Conservation (phyloP, 2,329 filamentous ascomycete genomes). For the Lachnellula occidentalis region DNA sequence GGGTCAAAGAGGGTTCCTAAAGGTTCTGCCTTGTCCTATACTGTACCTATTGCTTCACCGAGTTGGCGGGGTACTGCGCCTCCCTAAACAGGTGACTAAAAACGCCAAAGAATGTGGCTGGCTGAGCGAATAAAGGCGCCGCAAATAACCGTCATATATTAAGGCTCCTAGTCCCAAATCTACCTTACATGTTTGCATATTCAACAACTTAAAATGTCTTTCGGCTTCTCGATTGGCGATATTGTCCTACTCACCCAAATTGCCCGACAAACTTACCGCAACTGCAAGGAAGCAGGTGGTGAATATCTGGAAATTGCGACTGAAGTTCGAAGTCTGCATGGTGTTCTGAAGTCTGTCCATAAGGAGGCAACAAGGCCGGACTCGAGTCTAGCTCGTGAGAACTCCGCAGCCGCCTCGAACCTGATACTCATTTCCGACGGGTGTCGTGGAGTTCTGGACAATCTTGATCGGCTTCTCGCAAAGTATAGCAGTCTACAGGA, state of each 20-base stretch:
- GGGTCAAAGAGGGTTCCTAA: no score
- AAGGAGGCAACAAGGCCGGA: background rate
- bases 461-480: background rate
- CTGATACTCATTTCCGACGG: background rate
- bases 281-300: slow-evolving; percentile 2
- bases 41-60: background rate
- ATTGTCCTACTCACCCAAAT: background rate
- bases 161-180: background rate
- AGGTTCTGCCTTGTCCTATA: background rate
- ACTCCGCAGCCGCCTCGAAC: background rate
- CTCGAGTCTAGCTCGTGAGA: background rate
- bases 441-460: background rate
- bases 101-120: slow-evolving; percentile 29
- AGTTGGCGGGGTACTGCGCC: background rate
- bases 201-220: background rate
- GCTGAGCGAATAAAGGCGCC: background rate
- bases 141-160: background rate
- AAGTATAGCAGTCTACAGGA: background rate
- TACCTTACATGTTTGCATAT: no score
- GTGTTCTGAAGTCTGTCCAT: slow-evolving; percentile 2
- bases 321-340: slow-evolving; percentile 1
- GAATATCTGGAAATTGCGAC: slow-evolving; percentile 3
- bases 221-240: slow-evolving; percentile 3
- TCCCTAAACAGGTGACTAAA: background rate
- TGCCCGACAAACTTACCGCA: slow-evolving; percentile 1